phyloP scores from a whole-genome alignment of 208 protist genomes.

The Trypanosoma mega region DNA sequence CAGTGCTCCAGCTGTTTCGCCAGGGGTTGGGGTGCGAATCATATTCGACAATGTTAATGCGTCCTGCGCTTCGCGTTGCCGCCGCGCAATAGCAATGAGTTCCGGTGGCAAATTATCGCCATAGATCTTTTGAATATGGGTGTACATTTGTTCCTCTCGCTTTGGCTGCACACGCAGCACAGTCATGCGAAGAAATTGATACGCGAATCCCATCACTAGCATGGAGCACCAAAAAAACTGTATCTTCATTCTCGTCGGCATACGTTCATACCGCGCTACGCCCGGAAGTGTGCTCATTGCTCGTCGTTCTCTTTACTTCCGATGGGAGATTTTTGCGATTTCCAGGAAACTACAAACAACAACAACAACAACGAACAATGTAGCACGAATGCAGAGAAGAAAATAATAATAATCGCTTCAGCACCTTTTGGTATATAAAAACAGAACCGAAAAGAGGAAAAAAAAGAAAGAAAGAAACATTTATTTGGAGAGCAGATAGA shows the following conservation, averaged over 20 bases:
- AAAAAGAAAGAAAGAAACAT: too few species aligned
- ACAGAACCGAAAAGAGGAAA: too few species aligned
- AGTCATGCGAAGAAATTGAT: constrained; percentile 78
- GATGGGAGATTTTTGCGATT: too few species aligned
- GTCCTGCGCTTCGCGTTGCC: constrained; percentile 77
- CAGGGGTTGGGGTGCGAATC: constrained; percentile 73
- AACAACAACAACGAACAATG: too few species aligned
- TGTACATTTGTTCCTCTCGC: constrained; percentile 87
- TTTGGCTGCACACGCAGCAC: constrained; percentile 75
- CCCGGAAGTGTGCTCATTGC: constrained; percentile 51
- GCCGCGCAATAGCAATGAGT: constrained; percentile 54
- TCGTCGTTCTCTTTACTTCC: background rate
- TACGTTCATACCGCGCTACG: constrained; percentile 73
- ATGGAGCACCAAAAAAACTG: constrained; percentile 81
- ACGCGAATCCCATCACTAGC: constrained; percentile 73
- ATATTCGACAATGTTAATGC: constrained; percentile 74
- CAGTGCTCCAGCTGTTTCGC: constrained; percentile 69
- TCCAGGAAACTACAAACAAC: too few species aligned
- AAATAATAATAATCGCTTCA: too few species aligned
- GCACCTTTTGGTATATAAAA: too few species aligned
- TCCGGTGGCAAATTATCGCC: constrained; percentile 76
- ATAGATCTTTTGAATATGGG: constrained; percentile 62
- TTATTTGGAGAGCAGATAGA: too few species aligned
- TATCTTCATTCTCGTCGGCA: constrained; percentile 73
- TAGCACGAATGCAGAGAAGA: too few species aligned